Base-by-base conservation (phyloP, 208 protist species). In the Crithidia brevicula region DNA sequence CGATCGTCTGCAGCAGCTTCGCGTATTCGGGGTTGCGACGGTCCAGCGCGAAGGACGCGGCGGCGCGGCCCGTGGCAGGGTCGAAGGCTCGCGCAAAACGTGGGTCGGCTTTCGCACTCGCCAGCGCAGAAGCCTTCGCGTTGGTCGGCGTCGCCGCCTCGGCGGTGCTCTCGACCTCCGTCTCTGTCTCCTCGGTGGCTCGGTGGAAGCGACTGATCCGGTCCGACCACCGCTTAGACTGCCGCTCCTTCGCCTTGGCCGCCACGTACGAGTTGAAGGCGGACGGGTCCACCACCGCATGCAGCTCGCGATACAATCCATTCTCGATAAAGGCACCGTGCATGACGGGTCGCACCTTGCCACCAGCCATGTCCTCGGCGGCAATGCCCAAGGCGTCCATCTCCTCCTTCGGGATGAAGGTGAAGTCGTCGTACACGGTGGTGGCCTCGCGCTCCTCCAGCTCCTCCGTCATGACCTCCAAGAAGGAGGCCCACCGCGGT, bases 241-340 rank as follows among this genome's bases (percentile, higher is more conserved):
- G 81, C 45, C 78, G 81, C 67, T 83, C 76, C 77, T 82, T 83
- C 15, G 78, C 67, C 62, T 81, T 82, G 40, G 83, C 88, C 30
- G 77, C 72, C 23, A 91, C 49, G 64, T 93, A 92, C 11, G 65
- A 58, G 59, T 98, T 94, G 74, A 98, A 98, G 10, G 73, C 94
- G 28, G 92, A 88, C 6, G 96, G 97, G 64, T 99, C 77, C 8
- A 92, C 81, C 11, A 97, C 85, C 0, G 95, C 79, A 73, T 86
- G 89, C 27, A 95, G 77, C 73, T 95, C 84, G 30, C 88, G 80
- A 54, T 95, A 97, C 10, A 97, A 72, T 11, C 72, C 69, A 34
- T 98, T 96, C 62, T 99, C 97, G 51, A 99, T 98, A 66, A 98
- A 99, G 74, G 92, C 99, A 53, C 98, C 98, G 79, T 99, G 98